These are phyloP conservation scores for Zymoseptoria brevis DNA, from an alignment of 2,329 filamentous ascomycete species.

Conservation along the genomic window DNA sequence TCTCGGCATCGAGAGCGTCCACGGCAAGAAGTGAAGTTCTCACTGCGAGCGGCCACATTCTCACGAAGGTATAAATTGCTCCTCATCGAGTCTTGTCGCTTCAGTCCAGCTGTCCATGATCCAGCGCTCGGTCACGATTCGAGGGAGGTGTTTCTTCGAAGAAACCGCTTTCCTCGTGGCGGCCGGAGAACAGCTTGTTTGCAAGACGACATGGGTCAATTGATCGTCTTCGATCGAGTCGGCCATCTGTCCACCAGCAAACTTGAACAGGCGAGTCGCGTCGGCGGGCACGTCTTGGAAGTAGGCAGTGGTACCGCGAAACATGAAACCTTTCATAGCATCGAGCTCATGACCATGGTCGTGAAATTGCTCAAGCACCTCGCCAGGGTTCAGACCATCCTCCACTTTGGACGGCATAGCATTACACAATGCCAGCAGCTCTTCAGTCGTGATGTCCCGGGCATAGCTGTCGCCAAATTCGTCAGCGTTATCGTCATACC, in stretches of 20 bases:
- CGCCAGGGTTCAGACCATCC: constrained; percentile 38
- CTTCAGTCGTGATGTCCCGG: constrained; percentile 56
- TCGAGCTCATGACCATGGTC: constrained; percentile 49
- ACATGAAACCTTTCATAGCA: constrained; percentile 45
- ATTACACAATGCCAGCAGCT: constrained; percentile 48
- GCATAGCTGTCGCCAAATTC: constrained; percentile 75
- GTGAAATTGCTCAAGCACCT: constrained; percentile 50
- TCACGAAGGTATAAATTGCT: constrained; percentile 29
- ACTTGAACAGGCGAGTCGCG: constrained; percentile 39
- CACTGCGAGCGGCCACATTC: background rate
- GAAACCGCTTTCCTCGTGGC: constrained; percentile 18
- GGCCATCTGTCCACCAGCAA: constrained; percentile 58
- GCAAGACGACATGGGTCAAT: constrained; percentile 65
- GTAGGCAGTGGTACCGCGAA: constrained; percentile 40
- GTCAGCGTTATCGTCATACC: constrained; percentile 60
- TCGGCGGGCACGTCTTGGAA: constrained; percentile 34
- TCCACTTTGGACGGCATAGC: constrained; percentile 46
- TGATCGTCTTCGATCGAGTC: constrained; percentile 43
- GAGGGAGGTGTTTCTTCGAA: constrained; percentile 46
- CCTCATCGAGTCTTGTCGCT: constrained; percentile 71
- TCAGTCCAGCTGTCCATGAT: constrained; percentile 73
- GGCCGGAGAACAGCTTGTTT: constrained; percentile 38
- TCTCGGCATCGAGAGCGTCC: constrained; percentile 24
- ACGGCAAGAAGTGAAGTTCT: background rate
- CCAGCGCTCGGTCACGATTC: constrained; percentile 65